Conservation (phyloP, 371 early-diverging fungal species). For the Capillidium rhysosporum region DNA sequence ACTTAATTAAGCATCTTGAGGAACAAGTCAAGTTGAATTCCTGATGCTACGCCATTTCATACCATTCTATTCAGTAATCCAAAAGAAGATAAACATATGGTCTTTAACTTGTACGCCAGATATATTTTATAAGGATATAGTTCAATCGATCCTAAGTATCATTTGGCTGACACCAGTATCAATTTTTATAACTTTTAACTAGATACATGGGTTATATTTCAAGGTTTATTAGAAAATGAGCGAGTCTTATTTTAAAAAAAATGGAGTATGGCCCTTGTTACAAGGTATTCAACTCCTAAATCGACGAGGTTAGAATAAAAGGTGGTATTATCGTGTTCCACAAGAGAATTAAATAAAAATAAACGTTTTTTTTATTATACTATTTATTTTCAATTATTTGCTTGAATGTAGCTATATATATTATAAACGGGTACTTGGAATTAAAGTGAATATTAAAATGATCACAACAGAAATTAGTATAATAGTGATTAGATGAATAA, state of each 20-base stretch:
- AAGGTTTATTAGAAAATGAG: conserved; percentile 19
- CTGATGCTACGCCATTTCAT: conserved; percentile 94
- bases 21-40: conserved; percentile 29
- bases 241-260: conserved; percentile 5
- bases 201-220: conserved; percentile 47
- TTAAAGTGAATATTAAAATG: too few relatives aligned
- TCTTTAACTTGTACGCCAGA: conserved; percentile 81
- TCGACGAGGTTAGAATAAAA: conserved; percentile 49
- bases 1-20: conserved; percentile 54
- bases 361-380: too few relatives aligned
- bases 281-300: conserved; percentile 61
- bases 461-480: too few relatives aligned
- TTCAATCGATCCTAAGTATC: conserved; percentile 10
- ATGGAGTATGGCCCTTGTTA: conserved; percentile 34
- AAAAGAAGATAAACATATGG: conserved; percentile 41
- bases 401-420: too few relatives aligned
- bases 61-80: conserved; percentile 63
- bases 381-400: too few relatives aligned
- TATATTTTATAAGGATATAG: conserved; percentile 53
- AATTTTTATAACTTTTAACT: conserved; percentile 18
- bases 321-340: conserved; percentile 67
- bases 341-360: not conserved
- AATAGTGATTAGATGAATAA: too few relatives aligned
- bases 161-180: conserved; percentile 7
- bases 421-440: too few relatives aligned